A percentile compares a stretch with the other conserved stretches of the same genome.
phyloP scores from a whole-genome alignment of 805 yeast species.

The Candida pini region DNA sequence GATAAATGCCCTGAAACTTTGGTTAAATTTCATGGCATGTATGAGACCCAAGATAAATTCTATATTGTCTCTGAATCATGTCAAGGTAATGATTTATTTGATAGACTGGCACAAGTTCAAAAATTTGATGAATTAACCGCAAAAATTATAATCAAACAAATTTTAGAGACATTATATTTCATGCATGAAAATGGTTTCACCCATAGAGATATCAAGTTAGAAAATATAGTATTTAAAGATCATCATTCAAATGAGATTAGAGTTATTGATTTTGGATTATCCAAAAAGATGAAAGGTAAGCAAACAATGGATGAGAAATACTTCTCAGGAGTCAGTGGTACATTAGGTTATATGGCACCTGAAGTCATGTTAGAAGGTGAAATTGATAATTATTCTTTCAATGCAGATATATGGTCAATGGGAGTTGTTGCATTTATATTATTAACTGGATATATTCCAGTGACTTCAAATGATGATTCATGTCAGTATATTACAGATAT shows the following conservation, averaged over 20 bases:
- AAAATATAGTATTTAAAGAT: conserved; percentile 64
- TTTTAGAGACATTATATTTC: conserved; percentile 65
- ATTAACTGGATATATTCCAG: conserved; percentile 81
- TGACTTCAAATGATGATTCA: conserved; percentile 64
- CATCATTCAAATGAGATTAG: conserved; percentile 55
- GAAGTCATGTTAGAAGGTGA: conserved; percentile 57
- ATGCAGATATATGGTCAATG: conserved; percentile 76
- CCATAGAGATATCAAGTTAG: conserved; percentile 87
- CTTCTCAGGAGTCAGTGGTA: conserved; percentile 38
- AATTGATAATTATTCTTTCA: conserved; percentile 41
- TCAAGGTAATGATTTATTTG: conserved; percentile 85
- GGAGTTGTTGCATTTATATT: conserved; percentile 85
- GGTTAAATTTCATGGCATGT: conserved; percentile 79
- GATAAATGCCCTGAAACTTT: conserved; percentile 64
- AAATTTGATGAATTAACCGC: conserved; percentile 80
- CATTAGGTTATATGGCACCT: conserved; percentile 91
- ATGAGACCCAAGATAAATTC: conserved; percentile 77
- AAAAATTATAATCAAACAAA: conserved; percentile 55
- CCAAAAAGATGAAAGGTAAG: conserved; percentile 48
- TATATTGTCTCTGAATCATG: conserved; percentile 85
- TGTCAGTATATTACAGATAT: conserved; percentile 64
- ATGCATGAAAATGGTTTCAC: conserved; percentile 69
- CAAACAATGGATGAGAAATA: not conserved
- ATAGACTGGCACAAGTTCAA: conserved; percentile 67
- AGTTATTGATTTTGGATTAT: conserved; percentile 87